Base-by-base conservation (phyloP, 139 green algal species). In the Micromonas commoda region DNA sequence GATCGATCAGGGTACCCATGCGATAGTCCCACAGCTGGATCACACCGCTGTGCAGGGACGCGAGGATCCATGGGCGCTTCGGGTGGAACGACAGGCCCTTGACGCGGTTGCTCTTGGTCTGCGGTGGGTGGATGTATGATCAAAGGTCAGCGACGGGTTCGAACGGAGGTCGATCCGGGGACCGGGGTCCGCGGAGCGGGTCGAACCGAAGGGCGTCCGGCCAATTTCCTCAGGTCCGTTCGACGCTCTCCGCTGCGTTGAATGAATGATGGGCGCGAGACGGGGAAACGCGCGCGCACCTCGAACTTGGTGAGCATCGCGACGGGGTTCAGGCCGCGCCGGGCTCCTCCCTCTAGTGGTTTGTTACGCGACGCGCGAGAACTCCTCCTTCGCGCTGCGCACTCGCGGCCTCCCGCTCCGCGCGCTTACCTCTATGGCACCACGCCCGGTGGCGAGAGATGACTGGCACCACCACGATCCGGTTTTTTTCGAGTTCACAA, bases 21-120 rank as follows among this genome's bases (percentile, higher is more conserved):
- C 96, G 89, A 83, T 98, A 99, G 88, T 99, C 96, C 96, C 96
- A 99, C 61, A 99, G 89, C 90, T 99, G 96, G 67, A 99, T 92
- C 28, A 99, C 94, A 26, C 96, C 96, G 65, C 89, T 97, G 93
- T 99, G 96, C 79, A 99, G 85, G 0, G 91, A 97, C 24, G 96
- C 93, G 16, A 99, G 85, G 63, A 99, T 97, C 96, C 96, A 99
- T 93, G 96, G 96, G 77, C 96, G 87, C 84, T 96, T 97, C 19
- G 96, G 95, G 81, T 99, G 96, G 80, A 99, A 99, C 73, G 86
- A 90, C 65, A 99, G 78, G 9, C 96, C 96, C 82, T 99, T 99
- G 70, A 99, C 95, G 33, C 95, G 86, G 77, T 98, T 98, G 76
- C 80, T 91, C 81, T 98, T 98, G 3, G 94, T 75, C 37, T 57